phyloP scores from a whole-genome alignment of 2,329 filamentous ascomycete species.

The Aspergillus nomiae region DNA sequence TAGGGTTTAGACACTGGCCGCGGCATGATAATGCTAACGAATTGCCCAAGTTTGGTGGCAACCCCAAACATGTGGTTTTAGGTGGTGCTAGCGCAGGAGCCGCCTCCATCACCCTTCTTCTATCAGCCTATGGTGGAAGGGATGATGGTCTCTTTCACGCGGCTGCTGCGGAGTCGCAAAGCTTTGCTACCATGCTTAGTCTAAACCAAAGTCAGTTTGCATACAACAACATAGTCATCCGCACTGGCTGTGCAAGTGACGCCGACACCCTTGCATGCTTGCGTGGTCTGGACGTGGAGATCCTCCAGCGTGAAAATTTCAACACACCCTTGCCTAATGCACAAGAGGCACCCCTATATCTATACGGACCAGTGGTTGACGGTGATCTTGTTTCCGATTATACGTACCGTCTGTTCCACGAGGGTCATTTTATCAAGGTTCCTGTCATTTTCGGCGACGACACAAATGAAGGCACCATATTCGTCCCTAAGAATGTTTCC shows the following conservation, averaged over 20 bases:
- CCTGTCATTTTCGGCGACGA: slow-evolving; percentile 61
- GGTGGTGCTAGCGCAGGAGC: slow-evolving; percentile 71
- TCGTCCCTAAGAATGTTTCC: slow-evolving; percentile 53
- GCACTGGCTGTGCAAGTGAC: slow-evolving; percentile 48
- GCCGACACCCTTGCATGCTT: slow-evolving; percentile 53
- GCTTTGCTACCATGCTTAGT: slow-evolving; percentile 53
- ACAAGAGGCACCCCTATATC: slow-evolving; percentile 47
- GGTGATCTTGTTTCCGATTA: slow-evolving; percentile 53
- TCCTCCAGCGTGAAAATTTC: slow-evolving; percentile 50
- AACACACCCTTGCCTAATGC: slow-evolving; percentile 50
- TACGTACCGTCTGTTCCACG: slow-evolving; percentile 51
- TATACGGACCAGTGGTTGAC: slow-evolving; percentile 57
- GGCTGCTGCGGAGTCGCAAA: slow-evolving; percentile 57
- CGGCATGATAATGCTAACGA: not conserved
- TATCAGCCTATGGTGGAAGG: slow-evolving; percentile 56
- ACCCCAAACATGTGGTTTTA: slow-evolving; percentile 68
- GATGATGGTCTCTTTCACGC: slow-evolving; percentile 54
- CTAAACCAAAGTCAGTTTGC: slow-evolving; percentile 53
- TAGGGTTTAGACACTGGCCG: slow-evolving; percentile 9
- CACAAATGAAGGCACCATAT: slow-evolving; percentile 67
- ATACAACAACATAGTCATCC: slow-evolving; percentile 54
- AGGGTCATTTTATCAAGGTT: slow-evolving; percentile 54
- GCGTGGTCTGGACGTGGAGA: slow-evolving; percentile 45
- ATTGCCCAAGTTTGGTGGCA: slow-evolving; percentile 63
- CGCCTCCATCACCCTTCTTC: slow-evolving; percentile 63